Percentiles rank a stretch among this genome's conserved stretches.
Evolutionary conservation across 1,139 yeast genomes (phyloP).

Genomic region (Nakaseomyces delphensis): DNA sequence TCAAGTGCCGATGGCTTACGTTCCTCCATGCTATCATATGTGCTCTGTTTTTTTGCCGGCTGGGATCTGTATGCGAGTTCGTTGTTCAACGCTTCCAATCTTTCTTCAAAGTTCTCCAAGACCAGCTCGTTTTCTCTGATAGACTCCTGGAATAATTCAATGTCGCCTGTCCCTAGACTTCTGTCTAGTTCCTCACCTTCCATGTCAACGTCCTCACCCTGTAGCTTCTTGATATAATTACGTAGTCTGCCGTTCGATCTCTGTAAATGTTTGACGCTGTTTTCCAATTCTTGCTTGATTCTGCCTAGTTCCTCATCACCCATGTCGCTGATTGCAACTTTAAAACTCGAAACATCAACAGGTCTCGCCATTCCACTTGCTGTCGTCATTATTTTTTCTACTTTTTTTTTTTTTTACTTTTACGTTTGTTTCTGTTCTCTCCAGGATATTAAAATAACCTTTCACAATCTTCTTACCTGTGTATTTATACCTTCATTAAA

Average conservation of each 20-base stretch:
- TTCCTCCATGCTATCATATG: conserved; percentile 4
- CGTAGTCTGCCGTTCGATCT: conserved; percentile 33
- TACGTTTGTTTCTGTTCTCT: conserved; percentile 8
- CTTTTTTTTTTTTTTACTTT: conserved; percentile 3
- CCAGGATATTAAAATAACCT: too few relatives aligned
- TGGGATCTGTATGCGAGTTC: conserved; percentile 25
- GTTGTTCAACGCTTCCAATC: conserved; percentile 30
- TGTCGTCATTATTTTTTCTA: conserved; percentile 10
- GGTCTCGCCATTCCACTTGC: conserved; percentile 30
- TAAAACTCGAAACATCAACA: conserved; percentile 34
- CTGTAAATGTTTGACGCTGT: conserved; percentile 31
- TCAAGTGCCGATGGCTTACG: conserved; percentile 6
- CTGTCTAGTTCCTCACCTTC: conserved; percentile 23
- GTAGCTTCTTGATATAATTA: conserved; percentile 25
- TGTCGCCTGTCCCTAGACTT: conserved; percentile 26
- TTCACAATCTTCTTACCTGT: too few relatives aligned
- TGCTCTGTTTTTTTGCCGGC: conserved; percentile 6
- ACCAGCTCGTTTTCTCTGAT: conserved; percentile 33
- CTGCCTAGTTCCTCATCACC: conserved; percentile 28
- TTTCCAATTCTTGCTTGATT: conserved; percentile 26
- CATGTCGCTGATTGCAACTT: conserved; percentile 31
- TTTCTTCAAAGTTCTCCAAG: conserved; percentile 31
- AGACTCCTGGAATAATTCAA: conserved; percentile 32
- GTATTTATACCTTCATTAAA: too few relatives aligned
- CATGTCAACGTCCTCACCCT: conserved; percentile 18